Conservation (phyloP, 441 rosid species). For the Aquilaria agallochum region DNA sequence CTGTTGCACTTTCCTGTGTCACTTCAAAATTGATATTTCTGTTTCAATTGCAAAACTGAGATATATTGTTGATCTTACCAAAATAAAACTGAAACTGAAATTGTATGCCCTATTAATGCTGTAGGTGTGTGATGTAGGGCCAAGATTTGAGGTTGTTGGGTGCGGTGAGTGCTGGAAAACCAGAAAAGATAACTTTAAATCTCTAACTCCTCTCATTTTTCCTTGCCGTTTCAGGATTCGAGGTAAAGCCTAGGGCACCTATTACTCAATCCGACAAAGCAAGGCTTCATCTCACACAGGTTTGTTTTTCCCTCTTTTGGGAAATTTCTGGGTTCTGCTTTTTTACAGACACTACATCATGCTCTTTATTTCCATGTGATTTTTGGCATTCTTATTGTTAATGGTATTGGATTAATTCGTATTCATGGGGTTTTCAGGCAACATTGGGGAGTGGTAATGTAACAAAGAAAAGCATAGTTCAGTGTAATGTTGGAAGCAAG, state of each 20-base stretch:
- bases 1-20: too few relatives aligned
- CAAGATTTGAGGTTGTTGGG: too few relatives aligned
- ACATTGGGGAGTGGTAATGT: slow-evolving; percentile 51
- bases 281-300: slow-evolving; percentile 75
- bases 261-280: slow-evolving; percentile 36
- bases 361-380: not conserved
- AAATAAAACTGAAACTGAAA: too few relatives aligned
- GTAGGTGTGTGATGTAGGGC: too few relatives aligned
- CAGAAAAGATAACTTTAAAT: not conserved
- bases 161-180: too few relatives aligned
- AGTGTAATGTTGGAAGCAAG: slow-evolving; percentile 68
- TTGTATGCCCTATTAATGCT: too few relatives aligned
- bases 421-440: slow-evolving; percentile 37
- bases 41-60: too few relatives aligned
- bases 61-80: too few relatives aligned
- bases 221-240: slow-evolving; percentile 41
- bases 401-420: not conserved
- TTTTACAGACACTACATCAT: not conserved
- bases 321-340: not conserved
- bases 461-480: slow-evolving; percentile 42
- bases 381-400: not conserved
- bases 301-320: slow-evolving; percentile 3
- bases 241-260: slow-evolving; percentile 65
- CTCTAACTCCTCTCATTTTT: not conserved
- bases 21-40: too few relatives aligned